Base-by-base conservation (phyloP, 2,329 filamentous ascomycete species). In the Hypoxylon rubiginosum region DNA sequence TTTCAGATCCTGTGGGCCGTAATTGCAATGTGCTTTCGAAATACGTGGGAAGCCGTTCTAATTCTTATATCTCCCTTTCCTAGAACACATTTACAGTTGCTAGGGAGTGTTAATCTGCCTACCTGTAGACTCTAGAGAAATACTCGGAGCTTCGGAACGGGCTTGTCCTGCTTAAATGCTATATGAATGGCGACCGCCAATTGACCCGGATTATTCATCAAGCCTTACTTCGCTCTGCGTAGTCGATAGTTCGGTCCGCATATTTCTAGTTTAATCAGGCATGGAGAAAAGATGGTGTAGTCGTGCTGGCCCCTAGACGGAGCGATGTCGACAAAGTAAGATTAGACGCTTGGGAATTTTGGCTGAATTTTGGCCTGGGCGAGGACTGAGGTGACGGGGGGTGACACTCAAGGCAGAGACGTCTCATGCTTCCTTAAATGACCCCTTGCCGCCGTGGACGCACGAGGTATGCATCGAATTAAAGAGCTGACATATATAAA, bases 401-500 rank as follows among this genome's bases (percentile, higher is more conserved):
- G 3, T 28, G 4, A 48, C 24, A 32, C 7, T 17, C 48, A 17
- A 51, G 26, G 48, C 17, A 51, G 48, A 19, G 26, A 51, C 26
- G 48, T 30, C n/a, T 51, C 30, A 51, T 51, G 26, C 45, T 49
- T 51, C 34, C 26, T 15, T 17, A 17, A 32, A 10, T 5, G 19
- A n/a, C 13, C 13, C 15, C 48, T 9, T 51, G 48, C 48, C 5
- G 26, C 28, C 48, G n/a, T 34, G n/a, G n/a, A 17, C 24, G 13
- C n/a, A 28, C 10, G 30, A 17, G 32, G 8, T 6, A 21, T 26
- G 10, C 8, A 4, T 13, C 10, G 41, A 21, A 17, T 28, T 32
- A 15, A 46, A n/a, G 39, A 56, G 41, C 51, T 54, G 53, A 34
- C 41, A 56, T 28, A 21, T 24, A 34, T n/a, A 11, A 15, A 36